Evolutionary conservation across 305 asterid genomes (phyloP).

Genomic region (Solanum hybrid): DNA sequence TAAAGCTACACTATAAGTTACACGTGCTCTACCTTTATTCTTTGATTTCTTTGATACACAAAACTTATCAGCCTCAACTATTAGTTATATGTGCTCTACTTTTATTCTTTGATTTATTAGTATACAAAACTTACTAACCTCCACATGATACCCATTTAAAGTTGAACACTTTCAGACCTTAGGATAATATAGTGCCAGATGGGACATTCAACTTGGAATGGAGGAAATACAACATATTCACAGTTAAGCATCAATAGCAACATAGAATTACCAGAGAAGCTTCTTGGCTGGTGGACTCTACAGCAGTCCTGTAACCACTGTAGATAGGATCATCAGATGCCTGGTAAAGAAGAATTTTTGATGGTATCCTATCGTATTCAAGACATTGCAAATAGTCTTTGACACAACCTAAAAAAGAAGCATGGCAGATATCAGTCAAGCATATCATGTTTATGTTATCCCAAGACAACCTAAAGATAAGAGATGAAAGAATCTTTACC

Average conservation of each 20-base stretch:
- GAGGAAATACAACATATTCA: background rate
- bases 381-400: slow-evolving; percentile 55
- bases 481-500: slow-evolving; percentile 23
- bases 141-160: background rate
- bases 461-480: background rate
- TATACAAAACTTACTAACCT: background rate
- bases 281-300: slow-evolving; percentile 85
- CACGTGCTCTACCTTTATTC: background rate
- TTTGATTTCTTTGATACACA: background rate
- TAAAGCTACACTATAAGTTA: background rate
- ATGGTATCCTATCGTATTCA: slow-evolving; percentile 72
- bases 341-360: slow-evolving; percentile 75
- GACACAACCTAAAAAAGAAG: slow-evolving; percentile 52
- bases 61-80: background rate
- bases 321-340: slow-evolving; percentile 88
- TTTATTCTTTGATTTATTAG: background rate
- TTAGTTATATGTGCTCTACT: background rate
- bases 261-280: slow-evolving; percentile 52
- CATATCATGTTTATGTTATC: slow-evolving; percentile 2
- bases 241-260: background rate
- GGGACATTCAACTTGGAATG: background rate
- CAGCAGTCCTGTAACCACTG: slow-evolving; percentile 76
- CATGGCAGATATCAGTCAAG: background rate
- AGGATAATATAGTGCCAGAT: background rate
- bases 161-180: background rate